These are phyloP conservation scores for Chalciporus piperatoides DNA, from an alignment of 1,284 basidiomycete genomes.

Conservation along the genomic window DNA sequence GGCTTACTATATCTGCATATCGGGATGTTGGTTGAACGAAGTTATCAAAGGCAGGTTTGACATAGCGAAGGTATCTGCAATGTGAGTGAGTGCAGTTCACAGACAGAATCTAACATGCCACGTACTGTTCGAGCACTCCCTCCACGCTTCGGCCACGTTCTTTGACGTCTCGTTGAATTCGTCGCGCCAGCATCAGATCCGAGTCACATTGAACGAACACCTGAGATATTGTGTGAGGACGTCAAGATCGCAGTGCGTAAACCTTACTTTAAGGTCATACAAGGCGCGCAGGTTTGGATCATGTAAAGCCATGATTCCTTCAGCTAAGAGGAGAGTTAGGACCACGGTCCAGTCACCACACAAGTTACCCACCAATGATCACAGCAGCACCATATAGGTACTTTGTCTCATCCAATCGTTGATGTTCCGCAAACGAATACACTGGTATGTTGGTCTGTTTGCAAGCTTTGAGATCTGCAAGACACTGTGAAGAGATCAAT, in stretches of 20 bases:
- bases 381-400: constrained; percentile 97
- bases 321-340: constrained; percentile 46
- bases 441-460: constrained; percentile 84
- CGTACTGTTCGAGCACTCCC: constrained; percentile 86
- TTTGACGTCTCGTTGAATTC: constrained; percentile 83
- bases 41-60: constrained; percentile 92
- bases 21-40: constrained; percentile 89
- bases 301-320: constrained; percentile 91
- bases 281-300: constrained; percentile 75
- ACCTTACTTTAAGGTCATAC: constrained; percentile 85
- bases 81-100: constrained; percentile 9
- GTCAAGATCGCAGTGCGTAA: constrained; percentile 11
- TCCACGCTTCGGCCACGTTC: constrained; percentile 85
- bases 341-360: not conserved
- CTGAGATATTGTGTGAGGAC: constrained; percentile 34
- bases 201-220: constrained; percentile 88
- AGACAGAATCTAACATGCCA: not conserved
- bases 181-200: constrained; percentile 94
- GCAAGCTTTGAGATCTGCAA: constrained; percentile 81
- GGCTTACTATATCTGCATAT: constrained; percentile 81
- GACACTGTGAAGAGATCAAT: constrained; percentile 50
- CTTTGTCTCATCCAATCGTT: constrained; percentile 80
- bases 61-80: constrained; percentile 80
- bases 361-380: constrained; percentile 65
- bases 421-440: constrained; percentile 92